Percentiles rank a stretch among this genome's conserved stretches.
phyloP scores from a whole-genome alignment of 2,329 filamentous ascomycete species.

The Bipolaris oryzae region DNA sequence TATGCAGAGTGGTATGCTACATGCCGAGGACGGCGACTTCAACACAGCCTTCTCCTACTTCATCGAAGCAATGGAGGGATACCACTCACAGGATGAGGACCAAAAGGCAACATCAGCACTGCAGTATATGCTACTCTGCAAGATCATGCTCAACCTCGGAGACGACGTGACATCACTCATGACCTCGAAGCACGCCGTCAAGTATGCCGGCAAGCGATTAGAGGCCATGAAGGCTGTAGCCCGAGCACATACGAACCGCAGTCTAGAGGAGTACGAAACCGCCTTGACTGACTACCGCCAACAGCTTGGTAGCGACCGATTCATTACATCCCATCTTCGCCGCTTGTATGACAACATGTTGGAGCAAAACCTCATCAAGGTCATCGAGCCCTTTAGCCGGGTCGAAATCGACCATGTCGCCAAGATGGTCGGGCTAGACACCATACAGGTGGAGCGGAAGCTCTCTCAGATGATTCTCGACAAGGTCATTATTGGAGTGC shows the following conservation, averaged over 20 bases:
- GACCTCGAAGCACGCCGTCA: slow-evolving; percentile 93
- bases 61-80: slow-evolving; percentile 97
- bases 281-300: slow-evolving; percentile 88
- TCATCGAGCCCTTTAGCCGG: slow-evolving; percentile 97
- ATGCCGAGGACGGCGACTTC: slow-evolving; percentile 98
- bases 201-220: slow-evolving; percentile 92
- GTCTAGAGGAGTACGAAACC: slow-evolving; percentile 94
- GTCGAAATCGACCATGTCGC: slow-evolving; percentile 97
- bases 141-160: slow-evolving; percentile 97
- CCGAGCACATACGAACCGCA: slow-evolving; percentile 91
- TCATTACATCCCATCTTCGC: slow-evolving; percentile 95
- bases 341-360: slow-evolving; percentile 97
- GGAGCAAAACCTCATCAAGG: slow-evolving; percentile 99
- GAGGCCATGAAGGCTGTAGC: slow-evolving; percentile 99
- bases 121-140: slow-evolving; percentile 99
- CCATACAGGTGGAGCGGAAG: slow-evolving; percentile 96
- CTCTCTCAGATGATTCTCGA: slow-evolving; percentile 99
- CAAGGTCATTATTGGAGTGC: slow-evolving; percentile 96
- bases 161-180: slow-evolving; percentile 96
- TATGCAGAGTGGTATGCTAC: slow-evolving; percentile 99
- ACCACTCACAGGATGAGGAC: slow-evolving; percentile 88
- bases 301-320: slow-evolving; percentile 91
- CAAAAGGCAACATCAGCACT: slow-evolving; percentile 92
- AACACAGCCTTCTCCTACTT: slow-evolving; percentile 99
- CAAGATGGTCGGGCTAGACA: slow-evolving; percentile 96